Conservation (phyloP, 2,329 filamentous ascomycete species). For the Paracamarosporium sp. region DNA sequence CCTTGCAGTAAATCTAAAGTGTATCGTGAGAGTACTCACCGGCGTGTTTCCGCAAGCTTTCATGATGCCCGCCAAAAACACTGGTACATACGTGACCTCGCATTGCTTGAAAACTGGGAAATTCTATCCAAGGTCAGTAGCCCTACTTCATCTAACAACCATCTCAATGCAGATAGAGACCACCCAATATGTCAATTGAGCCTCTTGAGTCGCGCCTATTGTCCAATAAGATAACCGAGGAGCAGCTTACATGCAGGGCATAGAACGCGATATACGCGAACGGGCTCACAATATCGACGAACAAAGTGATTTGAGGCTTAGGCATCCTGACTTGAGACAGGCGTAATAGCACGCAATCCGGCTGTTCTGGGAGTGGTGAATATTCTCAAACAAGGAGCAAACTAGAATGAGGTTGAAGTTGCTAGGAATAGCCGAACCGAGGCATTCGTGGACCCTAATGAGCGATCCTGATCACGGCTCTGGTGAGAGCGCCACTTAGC, state of each 20-base stretch:
- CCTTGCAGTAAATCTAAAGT: slow-evolving; percentile 59
- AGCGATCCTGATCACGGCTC: background rate
- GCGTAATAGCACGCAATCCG: background rate
- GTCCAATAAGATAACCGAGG: background rate
- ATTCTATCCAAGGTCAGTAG: slow-evolving; percentile 48
- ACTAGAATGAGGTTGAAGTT: too few relatives aligned
- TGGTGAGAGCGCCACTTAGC: background rate
- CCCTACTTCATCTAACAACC: too few relatives aligned
- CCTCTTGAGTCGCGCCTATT: too few relatives aligned
- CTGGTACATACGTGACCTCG: slow-evolving; percentile 64
- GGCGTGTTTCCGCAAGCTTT: slow-evolving; percentile 61
- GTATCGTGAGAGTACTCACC: slow-evolving; percentile 49
- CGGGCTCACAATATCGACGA: slow-evolving; percentile 65
- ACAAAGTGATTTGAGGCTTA: slow-evolving; percentile 61
- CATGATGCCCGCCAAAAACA: slow-evolving; percentile 67
- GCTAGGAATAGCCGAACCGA: background rate
- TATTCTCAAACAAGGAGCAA: background rate
- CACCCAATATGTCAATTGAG: background rate
- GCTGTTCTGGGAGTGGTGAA: background rate
- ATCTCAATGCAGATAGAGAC: too few relatives aligned
- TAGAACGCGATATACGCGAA: slow-evolving; percentile 68
- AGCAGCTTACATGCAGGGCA: slow-evolving; percentile 56
- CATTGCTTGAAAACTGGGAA: slow-evolving; percentile 62
- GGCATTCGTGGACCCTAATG: background rate
- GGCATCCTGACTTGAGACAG: slow-evolving; percentile 44